phyloP scores from a whole-genome alignment of 2,329 filamentous ascomycete genomes.

The Penicillium polonicum region DNA sequence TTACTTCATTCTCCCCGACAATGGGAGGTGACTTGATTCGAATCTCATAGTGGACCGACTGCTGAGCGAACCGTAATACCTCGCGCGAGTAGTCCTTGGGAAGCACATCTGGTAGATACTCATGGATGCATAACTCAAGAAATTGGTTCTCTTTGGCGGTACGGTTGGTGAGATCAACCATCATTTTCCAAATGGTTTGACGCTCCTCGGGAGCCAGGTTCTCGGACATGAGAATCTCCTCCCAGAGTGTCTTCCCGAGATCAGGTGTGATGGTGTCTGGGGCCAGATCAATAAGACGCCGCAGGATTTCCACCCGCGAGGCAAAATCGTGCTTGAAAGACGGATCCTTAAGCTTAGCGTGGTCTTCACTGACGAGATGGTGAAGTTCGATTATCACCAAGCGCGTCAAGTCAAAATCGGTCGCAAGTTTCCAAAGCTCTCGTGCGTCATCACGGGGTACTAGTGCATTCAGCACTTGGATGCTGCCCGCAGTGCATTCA shows the following conservation, averaged over 20 bases:
- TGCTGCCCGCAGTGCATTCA: constrained; percentile 67
- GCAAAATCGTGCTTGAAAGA: constrained; percentile 47
- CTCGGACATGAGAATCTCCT: constrained; percentile 65
- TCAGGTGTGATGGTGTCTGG: constrained; percentile 61
- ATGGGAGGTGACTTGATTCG: constrained; percentile 56
- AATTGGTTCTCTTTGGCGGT: constrained; percentile 39
- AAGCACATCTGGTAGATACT: constrained; percentile 41
- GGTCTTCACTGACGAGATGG: constrained; percentile 50
- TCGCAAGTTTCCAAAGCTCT: constrained; percentile 59
- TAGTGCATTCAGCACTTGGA: constrained; percentile 60
- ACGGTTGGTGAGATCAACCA: constrained; percentile 48
- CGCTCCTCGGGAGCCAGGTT: constrained; percentile 62
- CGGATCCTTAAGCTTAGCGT: constrained; percentile 41
- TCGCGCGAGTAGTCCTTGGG: constrained; percentile 41
- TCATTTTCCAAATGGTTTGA: constrained; percentile 66
- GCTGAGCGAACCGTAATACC: constrained; percentile 45
- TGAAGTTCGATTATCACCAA: constrained; percentile 66
- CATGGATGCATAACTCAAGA: constrained; percentile 45
- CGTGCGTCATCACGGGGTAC: constrained; percentile 42
- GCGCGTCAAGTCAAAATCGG: constrained; percentile 60
- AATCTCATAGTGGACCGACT: constrained; percentile 50
- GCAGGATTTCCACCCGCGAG: constrained; percentile 59
- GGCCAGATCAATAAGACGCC: constrained; percentile 59
- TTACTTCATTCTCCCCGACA: constrained; percentile 39
- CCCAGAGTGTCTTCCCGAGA: constrained; percentile 67